Conservation (phyloP, 345 rosid species). For the Euphorbia pulcherrima region DNA sequence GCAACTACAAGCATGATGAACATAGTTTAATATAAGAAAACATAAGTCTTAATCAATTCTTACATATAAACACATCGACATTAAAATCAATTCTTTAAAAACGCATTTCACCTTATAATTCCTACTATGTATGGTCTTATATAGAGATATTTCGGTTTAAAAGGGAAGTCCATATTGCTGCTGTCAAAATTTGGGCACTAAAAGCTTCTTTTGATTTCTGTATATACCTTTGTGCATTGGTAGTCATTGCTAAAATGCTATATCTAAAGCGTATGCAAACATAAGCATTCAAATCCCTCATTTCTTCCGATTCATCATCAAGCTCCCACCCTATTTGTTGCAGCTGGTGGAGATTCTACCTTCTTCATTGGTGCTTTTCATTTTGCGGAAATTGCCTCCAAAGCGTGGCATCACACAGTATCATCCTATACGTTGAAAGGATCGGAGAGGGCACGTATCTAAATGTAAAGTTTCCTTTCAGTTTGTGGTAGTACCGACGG, state of each 20-base stretch:
- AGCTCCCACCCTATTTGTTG: conserved; percentile 9
- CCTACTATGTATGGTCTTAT: not conserved
- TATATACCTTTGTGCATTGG: not conserved
- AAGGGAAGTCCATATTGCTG: not conserved
- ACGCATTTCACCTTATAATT: too few relatives aligned
- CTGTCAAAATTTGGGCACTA: not conserved
- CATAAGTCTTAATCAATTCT: too few relatives aligned
- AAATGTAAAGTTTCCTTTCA: not conserved
- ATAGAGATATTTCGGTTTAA: not conserved
- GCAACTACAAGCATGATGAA: not conserved
- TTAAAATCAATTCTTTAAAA: too few relatives aligned
- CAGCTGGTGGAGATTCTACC: conserved; percentile 94
- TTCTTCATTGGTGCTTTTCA: conserved; percentile 75
- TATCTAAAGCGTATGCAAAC: not conserved
- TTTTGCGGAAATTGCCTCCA: conserved; percentile 90
- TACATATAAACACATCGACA: too few relatives aligned
- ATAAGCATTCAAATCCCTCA: not conserved
- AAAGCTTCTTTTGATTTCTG: not conserved
- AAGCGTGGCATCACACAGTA: conserved; percentile 79
- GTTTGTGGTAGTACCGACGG: not conserved
- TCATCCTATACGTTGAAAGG: conserved; percentile 62
- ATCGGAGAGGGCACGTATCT: not conserved
- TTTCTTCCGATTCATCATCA: not conserved
- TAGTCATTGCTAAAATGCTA: not conserved
- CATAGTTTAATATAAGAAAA: too few relatives aligned